A percentile compares a stretch with the other conserved stretches of the same genome.
Evolutionary conservation across 495 filamentous ascomycete genomes (phyloP).

Genomic region (Penicillium parvum): DNA sequence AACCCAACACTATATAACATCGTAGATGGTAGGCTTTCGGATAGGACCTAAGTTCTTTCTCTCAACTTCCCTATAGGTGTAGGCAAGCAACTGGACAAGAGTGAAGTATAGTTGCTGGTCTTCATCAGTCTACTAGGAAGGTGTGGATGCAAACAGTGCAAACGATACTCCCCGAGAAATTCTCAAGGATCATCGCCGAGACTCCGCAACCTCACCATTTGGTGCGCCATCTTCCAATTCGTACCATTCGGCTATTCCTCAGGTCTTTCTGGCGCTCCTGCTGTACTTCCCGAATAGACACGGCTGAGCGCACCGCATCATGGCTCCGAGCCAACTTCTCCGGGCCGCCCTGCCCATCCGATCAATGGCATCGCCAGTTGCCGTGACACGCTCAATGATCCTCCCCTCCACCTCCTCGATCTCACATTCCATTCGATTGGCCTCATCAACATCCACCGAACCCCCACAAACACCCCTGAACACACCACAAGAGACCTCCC

Average conservation of each 20-base stretch:
- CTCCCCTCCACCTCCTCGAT: constrained; percentile 16
- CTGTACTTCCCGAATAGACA: background rate
- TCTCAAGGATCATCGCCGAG: constrained; percentile 30
- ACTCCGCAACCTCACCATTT: constrained; percentile 15
- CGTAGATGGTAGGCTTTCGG: too few species aligned
- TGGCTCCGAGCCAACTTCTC: constrained; percentile 34
- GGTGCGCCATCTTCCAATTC: background rate
- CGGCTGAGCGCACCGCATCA: constrained; percentile 12
- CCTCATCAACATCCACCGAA: constrained; percentile 19
- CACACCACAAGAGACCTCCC: constrained; percentile 2
- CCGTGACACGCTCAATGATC: constrained; percentile 21
- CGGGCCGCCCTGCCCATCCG: constrained; percentile 37
- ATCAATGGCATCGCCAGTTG: constrained; percentile 27
- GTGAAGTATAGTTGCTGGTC: background rate
- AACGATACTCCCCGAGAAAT: constrained; percentile 33
- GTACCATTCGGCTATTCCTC: background rate
- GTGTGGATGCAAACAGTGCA: constrained; percentile 37
- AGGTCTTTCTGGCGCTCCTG: background rate
- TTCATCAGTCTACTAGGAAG: background rate
- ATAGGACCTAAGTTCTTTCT: too few species aligned
- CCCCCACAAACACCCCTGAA: constrained; percentile 10
- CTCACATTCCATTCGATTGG: constrained; percentile 12
- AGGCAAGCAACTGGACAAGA: background rate
- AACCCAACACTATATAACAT: too few species aligned
- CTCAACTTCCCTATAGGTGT: too few species aligned